phyloP scores from a whole-genome alignment of 2,329 filamentous ascomycete genomes.

The Cryphonectria parasitica region DNA sequence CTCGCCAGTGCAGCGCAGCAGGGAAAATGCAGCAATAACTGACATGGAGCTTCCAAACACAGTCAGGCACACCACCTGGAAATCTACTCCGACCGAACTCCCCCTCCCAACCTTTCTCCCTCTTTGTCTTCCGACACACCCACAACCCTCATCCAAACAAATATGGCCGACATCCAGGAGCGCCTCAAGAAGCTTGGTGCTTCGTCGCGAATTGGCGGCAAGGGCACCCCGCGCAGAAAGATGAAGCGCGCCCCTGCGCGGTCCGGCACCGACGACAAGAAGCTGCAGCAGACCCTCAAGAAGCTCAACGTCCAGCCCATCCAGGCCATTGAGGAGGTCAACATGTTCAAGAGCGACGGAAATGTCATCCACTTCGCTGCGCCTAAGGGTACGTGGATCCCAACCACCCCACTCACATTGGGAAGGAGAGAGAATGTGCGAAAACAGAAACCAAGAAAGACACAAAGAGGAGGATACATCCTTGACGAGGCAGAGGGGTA shows the following conservation, averaged over 20 bases:
- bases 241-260: slow-evolving; percentile 97
- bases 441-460: not conserved
- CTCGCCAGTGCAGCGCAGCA: slow-evolving; percentile 10
- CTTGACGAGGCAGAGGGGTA: not conserved
- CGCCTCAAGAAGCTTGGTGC: slow-evolving; percentile 63
- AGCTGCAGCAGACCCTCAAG: slow-evolving; percentile 95
- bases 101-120: slow-evolving; percentile 29
- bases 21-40: slow-evolving; percentile 23
- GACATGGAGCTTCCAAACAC: slow-evolving; percentile 25
- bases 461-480: not conserved
- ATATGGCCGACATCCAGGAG: slow-evolving; percentile 61
- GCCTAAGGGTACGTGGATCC: slow-evolving; percentile 75
- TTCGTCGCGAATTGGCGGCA: slow-evolving; percentile 75
- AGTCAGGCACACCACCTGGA: slow-evolving; percentile 28
- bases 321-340: slow-evolving; percentile 99
- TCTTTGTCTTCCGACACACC: slow-evolving; percentile 1
- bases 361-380: slow-evolving; percentile 99
- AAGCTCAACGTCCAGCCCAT: slow-evolving; percentile 99
- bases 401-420: not conserved
- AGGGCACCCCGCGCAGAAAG: slow-evolving; percentile 97
- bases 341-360: slow-evolving; percentile 99
- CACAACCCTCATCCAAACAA: slow-evolving; percentile 29
- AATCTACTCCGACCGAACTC: slow-evolving; percentile 20
- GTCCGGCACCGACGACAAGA: slow-evolving; percentile 97
- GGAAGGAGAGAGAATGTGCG: not conserved